Evolutionary conservation across 495 filamentous ascomycete genomes (phyloP).

Genomic region (Annulohypoxylon maeteangense): DNA sequence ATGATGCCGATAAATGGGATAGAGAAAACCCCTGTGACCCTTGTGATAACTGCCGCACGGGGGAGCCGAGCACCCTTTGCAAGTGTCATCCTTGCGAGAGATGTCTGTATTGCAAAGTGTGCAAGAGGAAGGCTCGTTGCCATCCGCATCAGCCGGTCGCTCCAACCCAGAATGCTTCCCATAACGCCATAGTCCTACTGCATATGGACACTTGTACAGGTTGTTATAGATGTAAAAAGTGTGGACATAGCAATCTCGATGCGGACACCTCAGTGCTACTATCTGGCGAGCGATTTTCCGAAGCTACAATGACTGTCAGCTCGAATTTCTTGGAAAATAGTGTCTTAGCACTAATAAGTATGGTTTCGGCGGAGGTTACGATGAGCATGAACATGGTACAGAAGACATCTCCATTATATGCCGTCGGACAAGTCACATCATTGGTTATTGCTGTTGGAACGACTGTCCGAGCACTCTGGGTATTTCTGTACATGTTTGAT

Average conservation of each 20-base stretch:
- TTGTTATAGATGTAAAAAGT: constrained; percentile 13
- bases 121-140: constrained; percentile 15
- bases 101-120: constrained; percentile 24
- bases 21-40: constrained; percentile 27
- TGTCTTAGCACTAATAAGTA: constrained; percentile 32
- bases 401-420: constrained; percentile 21
- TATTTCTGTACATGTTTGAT: constrained; percentile 33
- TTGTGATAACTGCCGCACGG: not conserved
- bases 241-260: constrained; percentile 19
- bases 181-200: not conserved
- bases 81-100: constrained; percentile 18
- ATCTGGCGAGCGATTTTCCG: constrained; percentile 16
- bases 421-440: constrained; percentile 40
- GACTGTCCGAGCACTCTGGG: constrained; percentile 32
- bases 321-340: constrained; percentile 29
- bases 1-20: constrained; percentile 26
- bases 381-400: constrained; percentile 29
- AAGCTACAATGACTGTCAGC: constrained; percentile 14
- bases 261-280: not conserved
- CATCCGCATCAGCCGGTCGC: not conserved
- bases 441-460: constrained; percentile 37
- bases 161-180: not conserved
- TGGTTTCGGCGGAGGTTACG: constrained; percentile 30
- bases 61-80: not conserved
- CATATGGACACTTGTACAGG: not conserved